These are phyloP conservation scores for Aspergillus alliaceus DNA, from an alignment of 2,329 filamentous ascomycete species.

Conservation along the genomic window DNA sequence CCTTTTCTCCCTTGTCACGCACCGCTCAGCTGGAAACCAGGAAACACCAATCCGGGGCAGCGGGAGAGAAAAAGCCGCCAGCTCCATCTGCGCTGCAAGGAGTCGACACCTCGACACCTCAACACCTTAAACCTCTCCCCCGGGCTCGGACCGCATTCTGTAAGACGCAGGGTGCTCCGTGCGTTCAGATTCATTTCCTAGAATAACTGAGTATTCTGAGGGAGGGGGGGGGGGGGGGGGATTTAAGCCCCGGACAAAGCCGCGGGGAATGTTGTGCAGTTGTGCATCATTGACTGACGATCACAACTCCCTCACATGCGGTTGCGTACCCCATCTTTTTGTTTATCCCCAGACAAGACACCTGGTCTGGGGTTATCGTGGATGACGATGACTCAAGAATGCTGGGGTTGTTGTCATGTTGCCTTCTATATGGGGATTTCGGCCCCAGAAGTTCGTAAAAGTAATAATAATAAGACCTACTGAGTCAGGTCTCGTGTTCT, in stretches of 20 bases:
- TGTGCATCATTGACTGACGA: constrained; percentile 2
- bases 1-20: neutral
- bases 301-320: neutral
- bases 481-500: neutral
- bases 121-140: neutral
- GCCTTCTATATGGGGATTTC: neutral
- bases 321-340: neutral
- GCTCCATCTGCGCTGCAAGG: neutral
- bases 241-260: neutral
- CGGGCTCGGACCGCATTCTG: neutral
- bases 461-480: too few relatives aligned
- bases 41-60: neutral
- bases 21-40: neutral
- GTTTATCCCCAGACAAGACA: neutral
- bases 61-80: neutral
- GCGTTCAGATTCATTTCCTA: neutral
- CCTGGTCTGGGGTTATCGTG: neutral
- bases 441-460: neutral
- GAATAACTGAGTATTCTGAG: neutral
- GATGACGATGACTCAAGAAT: neutral
- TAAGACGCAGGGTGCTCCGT: neutral
- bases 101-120: neutral
- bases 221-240: neutral
- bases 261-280: neutral
- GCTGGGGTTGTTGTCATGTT: neutral